Conservation (phyloP, 1,284 basidiomycete genomes). For the Agroathelia rolfsii region DNA sequence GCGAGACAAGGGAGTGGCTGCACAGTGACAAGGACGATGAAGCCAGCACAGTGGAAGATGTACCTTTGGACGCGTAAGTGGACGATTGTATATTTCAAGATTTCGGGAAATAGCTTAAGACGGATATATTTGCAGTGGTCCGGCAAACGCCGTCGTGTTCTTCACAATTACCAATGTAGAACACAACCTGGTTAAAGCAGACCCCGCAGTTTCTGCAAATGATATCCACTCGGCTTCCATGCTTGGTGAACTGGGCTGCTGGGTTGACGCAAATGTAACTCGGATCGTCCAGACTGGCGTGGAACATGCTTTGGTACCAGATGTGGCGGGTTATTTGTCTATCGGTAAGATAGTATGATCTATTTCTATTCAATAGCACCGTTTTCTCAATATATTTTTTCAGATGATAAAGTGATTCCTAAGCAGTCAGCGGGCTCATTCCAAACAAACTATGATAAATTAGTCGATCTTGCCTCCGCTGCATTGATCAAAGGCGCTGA, state of each 20-base stretch:
- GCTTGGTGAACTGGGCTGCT: conserved; percentile 75
- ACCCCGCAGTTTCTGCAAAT: conserved; percentile 19
- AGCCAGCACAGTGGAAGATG: conserved; percentile 22
- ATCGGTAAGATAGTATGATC: no score
- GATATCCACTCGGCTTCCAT: conserved; percentile 42
- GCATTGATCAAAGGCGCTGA: conserved; percentile 42
- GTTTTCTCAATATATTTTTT: conserved; percentile 15
- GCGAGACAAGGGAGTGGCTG: conserved; percentile 30
- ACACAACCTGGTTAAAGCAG: conserved; percentile 39
- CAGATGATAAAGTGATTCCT: conserved; percentile 22
- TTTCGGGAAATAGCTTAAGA: no score
- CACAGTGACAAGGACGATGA: conserved; percentile 21
- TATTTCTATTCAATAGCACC: no score
- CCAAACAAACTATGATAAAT: conserved; percentile 27
- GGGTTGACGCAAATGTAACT: conserved; percentile 68
- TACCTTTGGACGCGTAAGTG: no score
- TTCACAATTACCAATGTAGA: conserved; percentile 79
- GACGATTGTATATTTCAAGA: no score
- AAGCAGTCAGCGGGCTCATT: not conserved
- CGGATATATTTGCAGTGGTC: no score
- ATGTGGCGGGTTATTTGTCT: conserved; percentile 49
- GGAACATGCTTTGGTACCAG: conserved; percentile 60
- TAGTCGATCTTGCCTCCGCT: conserved; percentile 46
- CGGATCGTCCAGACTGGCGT: conserved; percentile 74
- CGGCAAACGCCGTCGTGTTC: conserved; percentile 41